Percentiles rank a stretch among this genome's conserved stretches.
Evolutionary conservation across 495 filamentous ascomycete genomes (phyloP).

Genomic region (Tuber aestivum): DNA sequence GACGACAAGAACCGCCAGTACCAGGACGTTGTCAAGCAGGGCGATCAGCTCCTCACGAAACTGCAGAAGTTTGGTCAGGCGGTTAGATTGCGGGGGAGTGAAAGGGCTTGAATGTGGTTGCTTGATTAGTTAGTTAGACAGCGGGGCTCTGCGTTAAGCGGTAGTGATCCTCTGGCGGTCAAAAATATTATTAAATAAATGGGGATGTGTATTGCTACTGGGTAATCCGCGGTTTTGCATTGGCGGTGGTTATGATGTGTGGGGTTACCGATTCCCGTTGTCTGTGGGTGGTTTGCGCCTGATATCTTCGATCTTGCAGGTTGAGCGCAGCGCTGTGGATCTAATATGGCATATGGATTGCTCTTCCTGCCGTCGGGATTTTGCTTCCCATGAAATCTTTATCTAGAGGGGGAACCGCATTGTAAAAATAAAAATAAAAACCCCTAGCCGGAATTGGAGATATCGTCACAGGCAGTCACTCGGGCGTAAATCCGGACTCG

Average conservation of each 20-base stretch:
- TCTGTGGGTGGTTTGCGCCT: background rate
- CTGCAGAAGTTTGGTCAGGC: constrained; percentile 98
- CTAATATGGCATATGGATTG: background rate
- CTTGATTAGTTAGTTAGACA: background rate
- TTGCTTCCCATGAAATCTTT: background rate
- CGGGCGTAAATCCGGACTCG: background rate
- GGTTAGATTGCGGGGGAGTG: constrained; percentile 86
- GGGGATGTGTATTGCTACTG: background rate
- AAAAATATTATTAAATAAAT: background rate
- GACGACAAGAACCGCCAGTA: constrained; percentile 99
- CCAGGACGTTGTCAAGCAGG: constrained; percentile 91
- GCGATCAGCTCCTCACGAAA: constrained; percentile 95
- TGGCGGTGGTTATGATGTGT: background rate
- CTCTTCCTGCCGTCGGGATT: background rate
- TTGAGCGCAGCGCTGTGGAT: background rate
- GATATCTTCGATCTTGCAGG: background rate
- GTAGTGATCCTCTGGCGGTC: background rate
- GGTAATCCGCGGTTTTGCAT: background rate
- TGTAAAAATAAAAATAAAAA: too few relatives aligned
- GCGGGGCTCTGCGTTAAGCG: background rate
- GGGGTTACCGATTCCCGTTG: background rate
- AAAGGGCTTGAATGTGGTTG: constrained; percentile 56
- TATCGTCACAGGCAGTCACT: background rate
- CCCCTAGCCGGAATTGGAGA: background rate
- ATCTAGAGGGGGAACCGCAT: background rate